Percentiles rank a stretch among this genome's conserved stretches.
Conservation (phyloP, 108 stramenopile species). For the Nitzschia inconspicua region DNA sequence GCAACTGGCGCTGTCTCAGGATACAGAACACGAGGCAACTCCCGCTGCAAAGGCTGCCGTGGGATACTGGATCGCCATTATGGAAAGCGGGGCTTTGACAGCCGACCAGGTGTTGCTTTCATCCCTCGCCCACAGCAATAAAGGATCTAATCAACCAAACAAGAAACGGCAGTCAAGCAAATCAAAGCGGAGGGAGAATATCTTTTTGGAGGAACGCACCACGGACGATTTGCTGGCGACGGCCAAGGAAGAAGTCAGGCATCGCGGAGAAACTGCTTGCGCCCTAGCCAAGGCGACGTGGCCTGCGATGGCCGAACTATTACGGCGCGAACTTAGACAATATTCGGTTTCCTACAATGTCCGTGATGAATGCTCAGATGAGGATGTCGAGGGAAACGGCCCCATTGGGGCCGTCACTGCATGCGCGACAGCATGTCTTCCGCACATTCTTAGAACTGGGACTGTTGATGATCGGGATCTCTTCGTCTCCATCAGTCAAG, state of each 20-base stretch:
- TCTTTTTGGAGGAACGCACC: constrained; percentile 38
- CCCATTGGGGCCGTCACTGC: constrained; percentile 50
- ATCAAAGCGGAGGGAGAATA: constrained; percentile 65
- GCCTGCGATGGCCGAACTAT: constrained; percentile 21
- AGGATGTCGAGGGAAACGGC: constrained; percentile 49
- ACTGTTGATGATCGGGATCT: constrained; percentile 14
- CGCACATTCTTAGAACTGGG: constrained; percentile 33
- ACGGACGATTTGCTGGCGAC: constrained; percentile 22
- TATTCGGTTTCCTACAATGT: constrained; percentile 11
- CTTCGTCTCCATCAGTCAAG: constrained; percentile 25
- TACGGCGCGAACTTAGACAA: constrained; percentile 12
- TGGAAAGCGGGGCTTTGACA: constrained; percentile 66
- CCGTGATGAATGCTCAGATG: no score
- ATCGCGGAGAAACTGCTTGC: constrained; percentile 63
- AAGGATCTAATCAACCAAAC: constrained; percentile 31
- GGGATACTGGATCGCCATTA: constrained; percentile 63
- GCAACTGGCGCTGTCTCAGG: constrained; percentile 2
- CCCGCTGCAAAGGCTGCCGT: constrained; percentile 33
- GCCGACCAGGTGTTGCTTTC: constrained; percentile 56
- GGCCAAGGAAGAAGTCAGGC: constrained; percentile 53
- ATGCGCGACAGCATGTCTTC: constrained; percentile 61
- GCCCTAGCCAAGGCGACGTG: constrained; percentile 39
- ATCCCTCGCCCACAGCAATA: constrained; percentile 36
- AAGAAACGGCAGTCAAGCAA: constrained; percentile 63
- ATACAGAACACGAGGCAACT: background rate